phyloP scores from a whole-genome alignment of 2,329 filamentous ascomycete genomes.

The Pyricularia sp. region DNA sequence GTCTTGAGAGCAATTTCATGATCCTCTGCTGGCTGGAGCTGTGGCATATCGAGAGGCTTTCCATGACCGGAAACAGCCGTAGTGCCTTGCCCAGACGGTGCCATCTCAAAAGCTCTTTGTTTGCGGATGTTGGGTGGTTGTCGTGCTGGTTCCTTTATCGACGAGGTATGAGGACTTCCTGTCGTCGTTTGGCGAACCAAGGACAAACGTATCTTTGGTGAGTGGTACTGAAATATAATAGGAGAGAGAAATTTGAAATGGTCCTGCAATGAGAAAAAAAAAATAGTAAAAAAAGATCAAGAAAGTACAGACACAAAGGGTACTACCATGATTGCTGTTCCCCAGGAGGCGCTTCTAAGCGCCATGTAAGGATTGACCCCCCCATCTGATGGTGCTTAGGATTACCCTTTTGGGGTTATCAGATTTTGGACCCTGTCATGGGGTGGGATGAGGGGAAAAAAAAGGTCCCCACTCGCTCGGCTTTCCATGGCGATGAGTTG shows the following conservation, averaged over 20 bases:
- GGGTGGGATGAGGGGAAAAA: background rate
- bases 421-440: background rate
- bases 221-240: too few relatives aligned
- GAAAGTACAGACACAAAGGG: background rate
- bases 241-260: too few relatives aligned
- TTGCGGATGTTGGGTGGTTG: background rate
- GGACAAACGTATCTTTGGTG: background rate
- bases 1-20: slow-evolving; percentile 40
- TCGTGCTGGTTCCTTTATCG: background rate
- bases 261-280: background rate
- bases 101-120: background rate
- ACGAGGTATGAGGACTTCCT: background rate
- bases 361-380: background rate
- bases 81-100: background rate
- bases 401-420: background rate
- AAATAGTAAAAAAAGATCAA: background rate
- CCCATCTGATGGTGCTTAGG: background rate
- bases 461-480: background rate
- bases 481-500: background rate
- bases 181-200: background rate
- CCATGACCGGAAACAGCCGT: background rate
- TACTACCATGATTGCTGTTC: background rate
- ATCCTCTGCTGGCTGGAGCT: background rate
- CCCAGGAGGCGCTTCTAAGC: background rate
- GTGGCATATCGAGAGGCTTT: background rate